Evolutionary conservation across 2,329 filamentous ascomycete genomes (phyloP).

Genomic region (Biscogniauxia mediterranea): DNA sequence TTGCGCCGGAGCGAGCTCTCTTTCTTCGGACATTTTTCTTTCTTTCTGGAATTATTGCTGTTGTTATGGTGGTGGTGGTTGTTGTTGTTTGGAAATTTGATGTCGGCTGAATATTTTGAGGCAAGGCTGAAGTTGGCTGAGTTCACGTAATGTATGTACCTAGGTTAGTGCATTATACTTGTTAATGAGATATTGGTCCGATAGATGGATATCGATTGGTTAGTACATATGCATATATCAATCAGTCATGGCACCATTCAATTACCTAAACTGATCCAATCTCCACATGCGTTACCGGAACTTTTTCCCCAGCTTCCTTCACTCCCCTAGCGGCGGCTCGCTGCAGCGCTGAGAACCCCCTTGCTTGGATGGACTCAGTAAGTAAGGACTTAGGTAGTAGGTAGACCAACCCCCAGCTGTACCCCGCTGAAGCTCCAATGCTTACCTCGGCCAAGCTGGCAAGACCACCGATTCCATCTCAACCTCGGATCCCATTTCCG

Average conservation of each 20-base stretch:
- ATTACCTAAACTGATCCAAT: too few species aligned
- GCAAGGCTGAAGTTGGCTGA: constrained; percentile 10
- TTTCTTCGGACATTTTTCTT: constrained; percentile 31
- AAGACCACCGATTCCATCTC: constrained; percentile 8
- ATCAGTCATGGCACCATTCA: too few species aligned
- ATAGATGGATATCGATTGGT: neutral
- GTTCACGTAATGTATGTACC: too few species aligned
- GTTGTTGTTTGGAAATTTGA: constrained; percentile 1
- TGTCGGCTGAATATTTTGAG: constrained; percentile 6
- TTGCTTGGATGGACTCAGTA: too few species aligned
- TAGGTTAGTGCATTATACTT: neutral
- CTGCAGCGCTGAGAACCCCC: neutral
- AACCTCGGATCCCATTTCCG: constrained; percentile 8
- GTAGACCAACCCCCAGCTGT: neutral
- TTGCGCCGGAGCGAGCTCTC: constrained; percentile 26
- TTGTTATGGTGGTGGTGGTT: constrained; percentile 3
- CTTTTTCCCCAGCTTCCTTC: neutral
- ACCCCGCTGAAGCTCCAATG: constrained; percentile 15
- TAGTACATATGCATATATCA: too few species aligned
- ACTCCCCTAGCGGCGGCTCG: neutral
- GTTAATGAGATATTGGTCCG: neutral
- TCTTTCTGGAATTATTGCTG: neutral
- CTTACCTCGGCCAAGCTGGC: constrained; percentile 21
- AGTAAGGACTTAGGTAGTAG: too few species aligned
- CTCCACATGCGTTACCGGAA: neutral